Evolutionary conservation across 495 filamentous ascomycete genomes (phyloP), one percentile per base, ranked within the genome.

Genomic region (Penicillium argentinense): DNA sequence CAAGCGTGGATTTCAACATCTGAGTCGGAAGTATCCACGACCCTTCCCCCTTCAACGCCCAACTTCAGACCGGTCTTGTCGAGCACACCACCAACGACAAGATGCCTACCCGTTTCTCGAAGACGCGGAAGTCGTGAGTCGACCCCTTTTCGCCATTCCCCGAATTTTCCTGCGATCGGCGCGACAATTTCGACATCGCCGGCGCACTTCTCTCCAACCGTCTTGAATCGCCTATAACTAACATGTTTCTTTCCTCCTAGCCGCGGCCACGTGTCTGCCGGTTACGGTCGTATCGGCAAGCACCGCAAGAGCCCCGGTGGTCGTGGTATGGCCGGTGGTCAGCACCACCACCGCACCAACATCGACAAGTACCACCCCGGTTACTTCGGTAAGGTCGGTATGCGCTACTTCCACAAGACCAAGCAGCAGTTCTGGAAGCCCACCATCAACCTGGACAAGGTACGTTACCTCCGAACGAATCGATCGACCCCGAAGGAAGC

Each of bases 371-470:
- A 87, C 84, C 88, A 92, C 74, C 87, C 87, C 14, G 89, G 88
- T 86, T 95, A 95, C 86, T 96, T 95, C 75, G 91, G 91, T 74
- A 96, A 96, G 79, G 90, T 96, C 51, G 90, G 90, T 79, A 96
- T 95, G 91, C 77, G 91, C 55, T 90, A 93, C 79, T 80, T 95
- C 86, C 90, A 95, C 80, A 89, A 88, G 77, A 81, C 83, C 65
- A 76, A 81, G 59, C 89, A 89, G 77, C 85, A 89, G 56, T 89
- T 88, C 82, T 96, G 91, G 91, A 93, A 90, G 75, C 89, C 88
- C 53, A 79, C 83, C 41, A 82, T 95, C 83, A 95, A 95, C 74
- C 73, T 95, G 60, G 88, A 95, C 70, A 95, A 92, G 85, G 86
- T 91, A 75, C 63, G 70, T 73, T 50, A 42, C 17, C 39, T 29